Percentiles rank a stretch among this genome's conserved stretches.
These are phyloP conservation scores for Botrytis pseudocinerea DNA, from an alignment of 2,329 filamentous ascomycete genomes.

Conservation along the genomic window DNA sequence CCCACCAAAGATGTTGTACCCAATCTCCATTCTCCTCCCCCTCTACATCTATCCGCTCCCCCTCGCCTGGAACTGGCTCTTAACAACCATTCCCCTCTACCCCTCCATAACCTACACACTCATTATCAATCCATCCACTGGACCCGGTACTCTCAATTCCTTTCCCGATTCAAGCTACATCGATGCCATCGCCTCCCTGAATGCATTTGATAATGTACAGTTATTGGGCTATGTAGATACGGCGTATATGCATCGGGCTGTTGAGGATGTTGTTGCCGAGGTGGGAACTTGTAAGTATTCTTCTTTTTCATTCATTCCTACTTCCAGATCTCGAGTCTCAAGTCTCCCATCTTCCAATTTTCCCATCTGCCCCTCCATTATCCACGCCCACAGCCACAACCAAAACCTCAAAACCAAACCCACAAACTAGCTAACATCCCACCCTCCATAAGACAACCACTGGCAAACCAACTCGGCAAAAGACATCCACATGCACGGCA, in stretches of 20 bases:
- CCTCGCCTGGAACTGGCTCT: constrained; percentile 1
- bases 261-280: not conserved
- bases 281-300: not conserved
- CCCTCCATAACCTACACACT: not conserved
- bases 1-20: not conserved
- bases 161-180: not conserved
- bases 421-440: not conserved
- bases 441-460: not conserved
- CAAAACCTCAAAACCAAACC: not conserved
- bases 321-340: not conserved
- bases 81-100: not conserved
- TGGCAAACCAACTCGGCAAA: not conserved
- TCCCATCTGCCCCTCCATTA: not conserved
- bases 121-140: constrained; percentile 6
- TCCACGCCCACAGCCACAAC: too few relatives aligned
- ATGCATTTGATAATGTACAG: not conserved
- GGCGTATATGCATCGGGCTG: not conserved
- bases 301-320: too few relatives aligned
- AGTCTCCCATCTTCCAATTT: too few relatives aligned
- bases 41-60: not conserved
- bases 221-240: constrained; percentile 4
- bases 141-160: not conserved
- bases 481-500: not conserved
- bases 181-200: not conserved
- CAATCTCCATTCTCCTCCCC: constrained; percentile 2